Conservation (phyloP, 306 rosid genomes). For the Vicia sativa region DNA sequence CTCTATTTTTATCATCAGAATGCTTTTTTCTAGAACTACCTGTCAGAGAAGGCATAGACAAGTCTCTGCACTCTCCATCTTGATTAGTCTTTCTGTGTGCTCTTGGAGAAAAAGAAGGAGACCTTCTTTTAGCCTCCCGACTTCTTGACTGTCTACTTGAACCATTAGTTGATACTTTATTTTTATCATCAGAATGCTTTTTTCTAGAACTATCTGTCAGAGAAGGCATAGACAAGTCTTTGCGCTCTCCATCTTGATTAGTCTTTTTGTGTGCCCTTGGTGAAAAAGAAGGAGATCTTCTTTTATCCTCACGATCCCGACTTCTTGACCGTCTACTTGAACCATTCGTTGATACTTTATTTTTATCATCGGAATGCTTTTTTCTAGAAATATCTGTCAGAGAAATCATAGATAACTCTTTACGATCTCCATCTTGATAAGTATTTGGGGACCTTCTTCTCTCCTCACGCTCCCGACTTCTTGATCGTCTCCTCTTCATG, state of each 20-base stretch:
- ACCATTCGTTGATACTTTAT: constrained; percentile 1
- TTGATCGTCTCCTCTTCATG: constrained; percentile 62
- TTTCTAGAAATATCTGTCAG: constrained; percentile 58
- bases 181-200: too few relatives aligned
- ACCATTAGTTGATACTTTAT: too few relatives aligned
- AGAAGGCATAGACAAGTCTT: too few relatives aligned
- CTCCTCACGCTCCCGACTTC: constrained; percentile 61
- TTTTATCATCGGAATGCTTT: constrained; percentile 51
- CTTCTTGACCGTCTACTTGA: background rate
- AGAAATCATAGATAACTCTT: constrained; percentile 47
- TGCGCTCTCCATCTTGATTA: too few relatives aligned
- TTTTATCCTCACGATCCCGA: too few relatives aligned
- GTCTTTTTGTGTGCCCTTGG: too few relatives aligned
- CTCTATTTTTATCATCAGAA: constrained; percentile 45
- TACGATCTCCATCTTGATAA: constrained; percentile 43
- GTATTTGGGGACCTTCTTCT: constrained; percentile 53
- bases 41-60: constrained; percentile 44
- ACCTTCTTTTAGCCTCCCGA: constrained; percentile 48
- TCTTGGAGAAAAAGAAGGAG: constrained; percentile 60
- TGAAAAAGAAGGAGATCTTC: too few relatives aligned
- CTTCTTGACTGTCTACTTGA: too few relatives aligned
- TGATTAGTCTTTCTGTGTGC: constrained; percentile 44
- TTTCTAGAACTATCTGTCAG: too few relatives aligned
- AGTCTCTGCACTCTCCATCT: constrained; percentile 47
- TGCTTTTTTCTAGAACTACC: constrained; percentile 59